phyloP scores from a whole-genome alignment of 1,284 basidiomycete genomes.

The Trichosporon sp. region DNA sequence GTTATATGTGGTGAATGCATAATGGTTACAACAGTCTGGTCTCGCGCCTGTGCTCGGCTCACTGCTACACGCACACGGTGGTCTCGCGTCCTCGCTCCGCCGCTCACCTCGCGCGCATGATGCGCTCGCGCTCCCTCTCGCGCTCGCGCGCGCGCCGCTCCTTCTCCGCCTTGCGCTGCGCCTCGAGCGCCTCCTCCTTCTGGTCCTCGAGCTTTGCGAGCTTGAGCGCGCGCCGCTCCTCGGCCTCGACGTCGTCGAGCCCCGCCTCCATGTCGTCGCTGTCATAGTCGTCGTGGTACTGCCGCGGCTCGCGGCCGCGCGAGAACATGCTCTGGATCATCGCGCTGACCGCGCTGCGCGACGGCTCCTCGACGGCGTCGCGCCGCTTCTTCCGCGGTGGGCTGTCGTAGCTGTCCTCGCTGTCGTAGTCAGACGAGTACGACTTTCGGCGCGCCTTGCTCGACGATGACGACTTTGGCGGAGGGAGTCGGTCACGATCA shows the following conservation, averaged over 20 bases:
- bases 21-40: background rate
- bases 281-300: constrained; percentile 26
- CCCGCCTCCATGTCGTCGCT: constrained; percentile 46
- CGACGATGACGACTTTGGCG: background rate
- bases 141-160: constrained; percentile 26
- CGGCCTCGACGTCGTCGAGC: constrained; percentile 38
- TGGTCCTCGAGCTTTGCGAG: constrained; percentile 43
- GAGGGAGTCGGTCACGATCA: background rate
- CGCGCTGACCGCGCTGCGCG: constrained; percentile 14
- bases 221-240: constrained; percentile 36
- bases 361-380: constrained; percentile 11
- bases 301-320: constrained; percentile 15
- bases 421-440: constrained; percentile 10
- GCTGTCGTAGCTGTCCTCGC: constrained; percentile 10
- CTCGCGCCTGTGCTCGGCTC: background rate
- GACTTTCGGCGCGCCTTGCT: constrained; percentile 7
- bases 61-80: background rate
- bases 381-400: constrained; percentile 15
- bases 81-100: background rate
- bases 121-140: constrained; percentile 8
- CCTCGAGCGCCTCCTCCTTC: constrained; percentile 38
- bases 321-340: constrained; percentile 23
- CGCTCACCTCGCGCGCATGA: background rate
- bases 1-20: background rate
- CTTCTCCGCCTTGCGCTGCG: constrained; percentile 31